Base-by-base conservation (phyloP, 2,329 filamentous ascomycete genomes). In the Chaetomium sp. region DNA sequence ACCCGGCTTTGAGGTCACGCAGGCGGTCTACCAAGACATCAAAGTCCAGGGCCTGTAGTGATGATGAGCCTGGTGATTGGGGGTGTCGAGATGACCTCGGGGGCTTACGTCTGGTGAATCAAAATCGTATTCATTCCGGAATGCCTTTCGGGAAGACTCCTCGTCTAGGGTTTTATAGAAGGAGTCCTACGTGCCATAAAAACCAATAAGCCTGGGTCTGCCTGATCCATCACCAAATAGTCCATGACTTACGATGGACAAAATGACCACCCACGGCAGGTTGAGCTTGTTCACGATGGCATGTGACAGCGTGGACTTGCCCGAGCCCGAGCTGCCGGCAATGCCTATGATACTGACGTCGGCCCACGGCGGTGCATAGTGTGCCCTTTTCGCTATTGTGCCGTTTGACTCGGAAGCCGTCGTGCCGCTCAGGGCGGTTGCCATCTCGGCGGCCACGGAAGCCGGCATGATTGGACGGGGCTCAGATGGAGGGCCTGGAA, bases 291-390 rank as follows among this genome's bases (percentile, higher is more conserved):
- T 89, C 69, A 98, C 91, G 71, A 99, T 97, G 69, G 94, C 92
- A 75, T 96, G 86, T 35, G 95, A 93, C 61, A 99, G 81, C 7
- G 93, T 97, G 7, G 94, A 97, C 82, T 99, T 99, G 64, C 94
- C 81, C 29, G 94, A 98, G 50, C 95, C 95, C 31, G 94, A 98
- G 78, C 92, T 95, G 45, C 95, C 95, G 69, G 95, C 94, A 72
- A 99, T 90, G 58, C 93, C 95, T 75, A 99, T 97, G 73, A 99
- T 97, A 79, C 91, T 94, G 72, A 97, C 88, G 78, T 98, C 91
- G 59, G 91, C 91, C 95, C 95, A 99, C 76, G 95, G 95, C 67
- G 95, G 95, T 68, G 89, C 90, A 79, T 98, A 99, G 72, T 93
- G 90, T 69, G 87, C 88, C 74, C 83, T 78, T 70, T 82, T 84